Evolutionary conservation across 139 green algal genomes (phyloP).

Genomic region (Auxenochlorella pyrenoidosa): DNA sequence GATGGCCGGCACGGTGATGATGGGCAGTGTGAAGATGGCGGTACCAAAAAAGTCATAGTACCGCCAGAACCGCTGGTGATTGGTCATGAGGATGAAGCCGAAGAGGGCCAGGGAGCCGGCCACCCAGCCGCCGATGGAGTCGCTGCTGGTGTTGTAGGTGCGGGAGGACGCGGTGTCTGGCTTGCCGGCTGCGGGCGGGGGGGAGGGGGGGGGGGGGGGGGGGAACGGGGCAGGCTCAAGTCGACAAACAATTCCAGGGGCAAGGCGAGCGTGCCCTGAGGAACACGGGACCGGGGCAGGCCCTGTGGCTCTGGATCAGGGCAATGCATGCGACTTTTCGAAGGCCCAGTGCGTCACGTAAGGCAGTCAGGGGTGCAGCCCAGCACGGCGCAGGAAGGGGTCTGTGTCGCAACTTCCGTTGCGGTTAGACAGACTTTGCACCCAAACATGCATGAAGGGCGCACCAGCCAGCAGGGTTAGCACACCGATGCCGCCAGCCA

Average conservation of each 20-base stretch:
- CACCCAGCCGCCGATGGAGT: neutral
- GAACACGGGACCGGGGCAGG: no score
- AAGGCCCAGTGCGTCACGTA: no score
- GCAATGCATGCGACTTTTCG: no score
- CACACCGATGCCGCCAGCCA: conserved; percentile 26
- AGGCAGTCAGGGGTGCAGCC: neutral
- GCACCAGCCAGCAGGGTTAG: neutral
- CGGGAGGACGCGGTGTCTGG: neutral
- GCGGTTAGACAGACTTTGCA: no score
- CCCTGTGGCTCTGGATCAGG: no score
- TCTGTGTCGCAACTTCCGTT: no score
- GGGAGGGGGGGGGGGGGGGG: no score
- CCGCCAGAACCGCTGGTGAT: conserved; percentile 27
- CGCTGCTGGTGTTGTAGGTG: neutral
- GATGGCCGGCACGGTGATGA: conserved; percentile 22
- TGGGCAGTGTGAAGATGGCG: conserved; percentile 30
- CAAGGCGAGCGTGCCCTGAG: no score
- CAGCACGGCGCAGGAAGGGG: no score
- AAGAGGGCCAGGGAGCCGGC: neutral
- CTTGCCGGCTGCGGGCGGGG: neutral
- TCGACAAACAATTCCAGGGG: no score
- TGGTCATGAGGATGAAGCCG: neutral
- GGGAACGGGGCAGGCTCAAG: no score
- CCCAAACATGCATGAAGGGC: no score
- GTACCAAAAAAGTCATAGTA: conserved; percentile 8